Evolutionary conservation across 1,284 basidiomycete species (phyloP).

Genomic region (Bondarzewia mesenterica): DNA sequence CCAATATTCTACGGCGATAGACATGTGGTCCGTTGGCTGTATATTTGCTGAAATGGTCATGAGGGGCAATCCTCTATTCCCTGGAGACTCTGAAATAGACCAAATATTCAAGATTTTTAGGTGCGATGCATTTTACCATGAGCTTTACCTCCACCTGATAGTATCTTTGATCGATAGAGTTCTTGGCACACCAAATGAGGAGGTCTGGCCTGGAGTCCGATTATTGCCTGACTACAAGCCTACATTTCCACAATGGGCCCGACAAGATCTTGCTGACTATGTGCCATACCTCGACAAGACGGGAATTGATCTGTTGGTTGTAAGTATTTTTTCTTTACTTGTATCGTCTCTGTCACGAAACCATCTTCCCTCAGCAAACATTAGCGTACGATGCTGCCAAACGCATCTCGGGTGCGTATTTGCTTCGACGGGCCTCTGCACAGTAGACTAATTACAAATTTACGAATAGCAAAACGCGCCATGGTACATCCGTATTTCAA

Average conservation of each 20-base stretch:
- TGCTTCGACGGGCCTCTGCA: constrained; percentile 1
- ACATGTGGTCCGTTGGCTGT: constrained; percentile 98
- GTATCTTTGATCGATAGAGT: background rate
- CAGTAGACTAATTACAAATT: background rate
- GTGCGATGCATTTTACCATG: constrained; percentile 30
- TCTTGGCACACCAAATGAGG: constrained; percentile 86
- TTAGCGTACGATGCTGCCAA: constrained; percentile 91
- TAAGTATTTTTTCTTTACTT: constrained; percentile 21
- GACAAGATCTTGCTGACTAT: constrained; percentile 57
- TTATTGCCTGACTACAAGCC: constrained; percentile 93
- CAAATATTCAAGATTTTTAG: constrained; percentile 99
- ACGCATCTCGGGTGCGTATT: constrained; percentile 76
- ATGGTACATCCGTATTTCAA: constrained; percentile 78
- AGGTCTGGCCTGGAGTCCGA: constrained; percentile 88
- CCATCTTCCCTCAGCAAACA: constrained; percentile 46
- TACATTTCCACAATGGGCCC: constrained; percentile 92
- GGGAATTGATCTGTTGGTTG: constrained; percentile 76
- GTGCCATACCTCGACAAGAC: constrained; percentile 64
- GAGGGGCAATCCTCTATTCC: constrained; percentile 86
- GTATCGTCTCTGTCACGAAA: background rate
- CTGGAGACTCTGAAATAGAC: constrained; percentile 98
- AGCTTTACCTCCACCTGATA: background rate
- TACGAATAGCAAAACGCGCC: constrained; percentile 69
- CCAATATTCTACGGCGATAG: constrained; percentile 94
- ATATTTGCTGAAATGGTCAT: constrained; percentile 93